phyloP scores from a whole-genome alignment of 441 rosid genomes.

The Gossypium armourianum region DNA sequence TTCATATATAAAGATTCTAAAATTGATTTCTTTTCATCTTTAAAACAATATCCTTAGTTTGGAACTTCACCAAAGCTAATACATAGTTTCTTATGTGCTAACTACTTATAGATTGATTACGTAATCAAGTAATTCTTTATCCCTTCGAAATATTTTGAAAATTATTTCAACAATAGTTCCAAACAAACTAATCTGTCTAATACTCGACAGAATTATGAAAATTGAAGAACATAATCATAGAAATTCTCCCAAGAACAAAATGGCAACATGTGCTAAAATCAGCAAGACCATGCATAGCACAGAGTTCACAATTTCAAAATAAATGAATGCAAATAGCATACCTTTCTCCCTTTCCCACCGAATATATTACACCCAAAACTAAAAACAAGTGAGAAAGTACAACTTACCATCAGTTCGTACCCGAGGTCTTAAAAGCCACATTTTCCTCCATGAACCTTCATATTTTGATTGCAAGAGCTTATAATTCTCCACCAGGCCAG shows the following conservation, averaged over 20 bases:
- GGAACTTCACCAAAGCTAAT: slow-evolving; percentile 2
- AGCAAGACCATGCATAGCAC: not conserved
- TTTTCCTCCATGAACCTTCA: slow-evolving; percentile 88
- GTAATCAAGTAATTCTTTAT: not conserved
- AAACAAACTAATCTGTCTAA: not conserved
- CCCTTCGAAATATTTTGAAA: not conserved
- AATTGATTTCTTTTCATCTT: not conserved
- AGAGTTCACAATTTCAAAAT: not conserved
- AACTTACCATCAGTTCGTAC: slow-evolving; percentile 72
- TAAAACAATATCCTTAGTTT: not conserved
- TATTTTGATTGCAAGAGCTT: slow-evolving; percentile 61
- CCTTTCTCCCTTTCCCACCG: not conserved
- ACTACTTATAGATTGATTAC: not conserved
- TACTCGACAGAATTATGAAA: not conserved
- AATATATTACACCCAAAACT: not conserved
- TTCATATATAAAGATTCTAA: not conserved
- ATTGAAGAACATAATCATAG: not conserved
- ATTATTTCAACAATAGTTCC: not conserved
- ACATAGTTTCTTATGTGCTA: not conserved
- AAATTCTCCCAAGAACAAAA: not conserved
- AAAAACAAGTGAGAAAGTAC: not conserved
- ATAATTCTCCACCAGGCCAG: slow-evolving; percentile 74
- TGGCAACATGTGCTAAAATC: not conserved
- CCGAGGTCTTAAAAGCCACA: slow-evolving; percentile 89
- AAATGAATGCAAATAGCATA: not conserved